phyloP scores from a whole-genome alignment of 2,329 filamentous ascomycete species.

The Paraphoma chrysanthemicola region DNA sequence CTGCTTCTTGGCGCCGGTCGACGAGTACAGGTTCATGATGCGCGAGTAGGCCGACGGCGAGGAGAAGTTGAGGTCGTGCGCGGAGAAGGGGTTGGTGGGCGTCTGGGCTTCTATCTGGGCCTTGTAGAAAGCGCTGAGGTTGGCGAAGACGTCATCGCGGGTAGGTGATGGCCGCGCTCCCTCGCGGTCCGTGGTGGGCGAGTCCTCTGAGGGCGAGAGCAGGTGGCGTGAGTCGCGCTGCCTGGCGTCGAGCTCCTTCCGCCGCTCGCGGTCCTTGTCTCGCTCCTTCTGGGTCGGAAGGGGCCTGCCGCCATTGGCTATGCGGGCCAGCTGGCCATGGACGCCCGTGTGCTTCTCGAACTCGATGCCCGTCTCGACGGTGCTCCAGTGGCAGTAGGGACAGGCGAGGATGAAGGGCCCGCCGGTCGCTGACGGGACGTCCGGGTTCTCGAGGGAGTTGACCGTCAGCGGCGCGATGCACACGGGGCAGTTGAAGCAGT shows the following conservation, averaged over 20 bases:
- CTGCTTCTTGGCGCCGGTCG: slow-evolving; percentile 58
- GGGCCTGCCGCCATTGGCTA: slow-evolving; percentile 60
- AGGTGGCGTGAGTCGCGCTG: slow-evolving; percentile 24
- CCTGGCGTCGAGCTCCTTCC: slow-evolving; percentile 34
- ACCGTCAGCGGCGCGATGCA: slow-evolving; percentile 83
- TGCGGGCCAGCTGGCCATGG: slow-evolving; percentile 75
- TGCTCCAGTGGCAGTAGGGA: slow-evolving; percentile 92
- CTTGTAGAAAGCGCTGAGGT: slow-evolving; percentile 82
- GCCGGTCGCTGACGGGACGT: slow-evolving; percentile 30
- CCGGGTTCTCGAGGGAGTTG: slow-evolving; percentile 68
- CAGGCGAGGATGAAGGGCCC: slow-evolving; percentile 82
- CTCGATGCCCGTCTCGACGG: slow-evolving; percentile 84
- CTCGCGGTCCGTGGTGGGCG: slow-evolving; percentile 11
- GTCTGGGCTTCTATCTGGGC: slow-evolving; percentile 68
- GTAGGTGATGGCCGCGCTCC: slow-evolving; percentile 53
- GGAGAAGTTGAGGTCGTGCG: slow-evolving; percentile 62
- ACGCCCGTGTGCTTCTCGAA: slow-evolving; percentile 92
- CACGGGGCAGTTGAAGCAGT: slow-evolving; percentile 93
- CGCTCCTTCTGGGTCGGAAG: slow-evolving; percentile 50
- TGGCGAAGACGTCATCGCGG: slow-evolving; percentile 74
- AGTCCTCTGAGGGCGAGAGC: slow-evolving; percentile 25
- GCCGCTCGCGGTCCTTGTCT: slow-evolving; percentile 49
- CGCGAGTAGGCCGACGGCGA: slow-evolving; percentile 84
- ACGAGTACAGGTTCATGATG: slow-evolving; percentile 90
- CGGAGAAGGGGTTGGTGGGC: slow-evolving; percentile 58